A percentile compares a stretch with the other conserved stretches of the same genome.
Evolutionary conservation across 352 stramenopile genomes (phyloP).

Genomic region (Phytophthora parvispora): DNA sequence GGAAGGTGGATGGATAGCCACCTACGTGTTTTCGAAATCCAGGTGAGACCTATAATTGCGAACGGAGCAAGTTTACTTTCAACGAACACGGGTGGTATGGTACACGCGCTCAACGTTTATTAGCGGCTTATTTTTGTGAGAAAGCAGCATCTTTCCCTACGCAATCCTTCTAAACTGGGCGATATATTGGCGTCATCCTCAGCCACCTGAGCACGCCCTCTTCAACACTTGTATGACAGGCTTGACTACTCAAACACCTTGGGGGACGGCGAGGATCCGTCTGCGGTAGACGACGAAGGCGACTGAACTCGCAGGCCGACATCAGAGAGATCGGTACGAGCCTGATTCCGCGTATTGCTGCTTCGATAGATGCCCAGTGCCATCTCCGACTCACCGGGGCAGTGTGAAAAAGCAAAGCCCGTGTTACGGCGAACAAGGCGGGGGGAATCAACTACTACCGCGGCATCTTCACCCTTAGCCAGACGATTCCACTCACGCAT

Average conservation of each 20-base stretch:
- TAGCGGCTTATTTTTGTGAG: constrained; percentile 22
- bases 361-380: constrained; percentile 55
- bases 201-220: constrained; percentile 7
- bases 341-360: constrained; percentile 24
- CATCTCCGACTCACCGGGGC: constrained; percentile 81
- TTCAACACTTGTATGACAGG: constrained; percentile 3
- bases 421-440: constrained; percentile 87
- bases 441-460: constrained; percentile 67
- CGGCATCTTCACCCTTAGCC: constrained; percentile 78
- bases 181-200: not conserved
- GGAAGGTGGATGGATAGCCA: constrained; percentile 39
- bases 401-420: constrained; percentile 90
- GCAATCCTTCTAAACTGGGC: constrained; percentile 9
- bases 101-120: constrained; percentile 37
- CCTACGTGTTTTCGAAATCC: too few relatives aligned
- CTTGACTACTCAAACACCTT: constrained; percentile 40
- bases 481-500: constrained; percentile 93
- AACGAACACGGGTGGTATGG: constrained; percentile 29
- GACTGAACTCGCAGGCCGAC: constrained; percentile 42
- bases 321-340: constrained; percentile 37
- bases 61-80: too few relatives aligned
- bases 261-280: constrained; percentile 62
- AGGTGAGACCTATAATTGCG: too few relatives aligned
- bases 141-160: constrained; percentile 28
- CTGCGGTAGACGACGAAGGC: constrained; percentile 64